Base-by-base conservation (phyloP, 768 basidiomycete genomes). In the Macrolepiota fuliginosa region DNA sequence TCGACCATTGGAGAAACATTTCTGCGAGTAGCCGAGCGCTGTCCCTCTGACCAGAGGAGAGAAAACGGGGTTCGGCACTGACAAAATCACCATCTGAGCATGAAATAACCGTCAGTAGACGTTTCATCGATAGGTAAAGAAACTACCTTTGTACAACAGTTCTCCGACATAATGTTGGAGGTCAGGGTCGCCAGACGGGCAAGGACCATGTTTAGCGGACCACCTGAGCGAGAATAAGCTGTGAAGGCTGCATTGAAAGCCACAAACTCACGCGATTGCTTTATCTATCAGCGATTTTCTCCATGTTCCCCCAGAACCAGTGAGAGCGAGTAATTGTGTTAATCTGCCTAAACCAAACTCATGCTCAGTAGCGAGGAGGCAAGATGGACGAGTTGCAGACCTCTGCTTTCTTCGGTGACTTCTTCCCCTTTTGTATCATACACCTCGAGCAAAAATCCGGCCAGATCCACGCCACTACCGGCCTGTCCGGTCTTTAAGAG, bases 101-200 rank as follows among this genome's bases (percentile, higher is more conserved):
- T n/a, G 36, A 61, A 11, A 10, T 2, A 11, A 5, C 9, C 15
- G n/a, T 58, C 12, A 39, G 40, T 32, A 4, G 22, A 51, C 13
- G 32, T 45, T 29, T 25, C 51, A 52, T 7, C 12, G 19, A 58
- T 37, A 13, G 27, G 13, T 56, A 11, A 9, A 56, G 61, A n/a
- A 59, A 72, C 39, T 57, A 88, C 94, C 93, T 81, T 93, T 95
- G 74, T 85, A 89, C 6, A 94, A 79, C 32, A 97, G 76, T 71
- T 96, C 90, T 3, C 95, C 97, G 51, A 97, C 75, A 71, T 98
- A 98, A 63, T 93, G 88, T 49, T 94, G 94, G 54, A 99, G 77
- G 60, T 83, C 85, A 35, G 89, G 87, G 77, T 99, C 97, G 17
- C 97, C 97, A 25, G 88, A 86, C 9, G 95, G 92, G 72, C 83